Base-by-base conservation (phyloP, 2,329 filamentous ascomycete species). In the Incumbomyces delicatus region DNA sequence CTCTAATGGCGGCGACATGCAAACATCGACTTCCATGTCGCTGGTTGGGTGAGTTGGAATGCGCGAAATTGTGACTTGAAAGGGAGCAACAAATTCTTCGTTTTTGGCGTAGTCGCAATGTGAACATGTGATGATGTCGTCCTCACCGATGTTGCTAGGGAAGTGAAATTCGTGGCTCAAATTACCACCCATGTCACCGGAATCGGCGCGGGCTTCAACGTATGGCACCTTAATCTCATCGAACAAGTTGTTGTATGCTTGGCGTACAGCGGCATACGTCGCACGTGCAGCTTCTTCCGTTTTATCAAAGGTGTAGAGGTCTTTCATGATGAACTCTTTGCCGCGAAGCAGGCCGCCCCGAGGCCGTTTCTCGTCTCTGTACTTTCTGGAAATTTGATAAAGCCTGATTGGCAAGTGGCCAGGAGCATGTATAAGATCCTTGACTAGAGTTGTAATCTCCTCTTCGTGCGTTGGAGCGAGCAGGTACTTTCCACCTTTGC, bases 301-400 rank as follows among this genome's bases (percentile, higher is more conserved):
- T 31, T 74, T 68, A 60, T 98, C 92, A 60, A 98, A 98, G 0
- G 89, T 95, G 63, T 98, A 98, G 1, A 98, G 75, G 63, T 98
- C 92, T 65, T 98, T 98, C 92, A 98, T 98, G 56, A 87, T 68
- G 58, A 98, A 98, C 60, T 98, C 92, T 51, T 88, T 81, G 1
- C 87, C 85, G 8, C 92, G 81, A 7, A 98, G 71, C 1, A 98
- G 72, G 11, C 92, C 92, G 57, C 94, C 86, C 29, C 92, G 78
- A 16, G 92, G 92, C 20, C 92, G 77, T 47, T 83, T 77, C 66
- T 98, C 92, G 67, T 98, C 92, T 41, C 92, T 80, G 60, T 96
- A 98, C 65, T 98, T 98, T 39, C 90, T 63, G 85, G 84, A 82
- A 41, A 92, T 92, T 62, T 98, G 92, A 60, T 96, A 98, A 0